Evolutionary conservation across 352 stramenopile species (phyloP).

Genomic region (Globisporangium acanthophoron): DNA sequence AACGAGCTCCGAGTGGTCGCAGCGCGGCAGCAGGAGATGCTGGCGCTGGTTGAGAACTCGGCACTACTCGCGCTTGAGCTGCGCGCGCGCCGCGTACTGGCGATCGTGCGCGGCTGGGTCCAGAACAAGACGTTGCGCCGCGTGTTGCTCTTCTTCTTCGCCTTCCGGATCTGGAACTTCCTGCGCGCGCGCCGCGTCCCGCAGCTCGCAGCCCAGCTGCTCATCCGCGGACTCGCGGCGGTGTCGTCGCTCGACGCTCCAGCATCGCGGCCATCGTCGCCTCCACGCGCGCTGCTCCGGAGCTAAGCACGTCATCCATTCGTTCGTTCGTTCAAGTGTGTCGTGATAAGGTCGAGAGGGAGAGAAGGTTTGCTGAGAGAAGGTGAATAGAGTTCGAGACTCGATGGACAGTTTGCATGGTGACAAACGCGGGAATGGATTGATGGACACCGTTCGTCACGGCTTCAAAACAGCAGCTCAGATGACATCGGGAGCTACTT

Average conservation of each 20-base stretch:
- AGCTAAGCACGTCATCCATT: conserved; percentile 1
- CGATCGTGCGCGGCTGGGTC: conserved; percentile 39
- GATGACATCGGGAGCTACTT: not conserved
- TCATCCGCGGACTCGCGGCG: conserved; percentile 57
- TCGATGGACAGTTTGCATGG: not conserved
- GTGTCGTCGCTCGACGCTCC: conserved; percentile 41
- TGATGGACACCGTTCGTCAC: not conserved
- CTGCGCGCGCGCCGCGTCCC: conserved; percentile 40
- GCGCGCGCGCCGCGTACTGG: conserved; percentile 25
- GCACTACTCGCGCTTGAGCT: conserved; percentile 36
- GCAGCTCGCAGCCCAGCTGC: conserved; percentile 49
- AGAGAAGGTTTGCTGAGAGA: not conserved
- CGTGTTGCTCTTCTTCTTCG: conserved; percentile 41
- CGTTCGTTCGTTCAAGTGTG: not conserved
- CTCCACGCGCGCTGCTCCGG: conserved; percentile 2
- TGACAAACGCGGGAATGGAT: not conserved
- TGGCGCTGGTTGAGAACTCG: conserved; percentile 30
- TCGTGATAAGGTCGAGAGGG: not conserved
- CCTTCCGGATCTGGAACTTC: conserved; percentile 48
- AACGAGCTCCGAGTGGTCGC: conserved; percentile 48
- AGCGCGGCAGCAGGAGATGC: conserved; percentile 33
- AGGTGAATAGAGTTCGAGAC: not conserved
- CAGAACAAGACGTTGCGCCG: conserved; percentile 41
- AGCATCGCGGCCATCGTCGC: not conserved
- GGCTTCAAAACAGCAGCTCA: not conserved